A percentile compares a stretch with the other conserved stretches of the same genome.
Conservation (phyloP, 371 early-diverging fungal genomes). For the Capillidium rhysosporum region DNA sequence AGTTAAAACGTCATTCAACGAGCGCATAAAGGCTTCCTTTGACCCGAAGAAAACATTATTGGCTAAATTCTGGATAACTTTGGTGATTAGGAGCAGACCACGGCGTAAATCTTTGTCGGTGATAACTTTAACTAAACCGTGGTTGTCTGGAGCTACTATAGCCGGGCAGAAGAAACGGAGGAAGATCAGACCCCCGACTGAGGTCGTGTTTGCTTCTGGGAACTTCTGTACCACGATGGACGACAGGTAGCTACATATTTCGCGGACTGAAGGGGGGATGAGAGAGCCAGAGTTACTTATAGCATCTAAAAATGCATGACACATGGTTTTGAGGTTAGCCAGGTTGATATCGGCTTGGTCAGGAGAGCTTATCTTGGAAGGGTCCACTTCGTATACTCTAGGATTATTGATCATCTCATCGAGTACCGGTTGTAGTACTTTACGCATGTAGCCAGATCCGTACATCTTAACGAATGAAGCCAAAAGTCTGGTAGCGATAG, state of each 20-base stretch:
- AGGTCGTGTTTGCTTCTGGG: conserved; percentile 65
- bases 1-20: conserved; percentile 63
- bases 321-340: conserved; percentile 54
- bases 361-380: conserved; percentile 40
- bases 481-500: conserved; percentile 70
- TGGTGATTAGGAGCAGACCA: conserved; percentile 73
- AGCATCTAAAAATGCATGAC: conserved; percentile 57
- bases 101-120: conserved; percentile 49
- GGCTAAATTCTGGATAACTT: conserved; percentile 86
- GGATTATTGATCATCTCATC: conserved; percentile 22
- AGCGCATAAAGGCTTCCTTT: conserved; percentile 81
- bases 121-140: conserved; percentile 26
- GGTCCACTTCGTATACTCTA: conserved; percentile 62
- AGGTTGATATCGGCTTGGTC: conserved; percentile 46
- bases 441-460: conserved; percentile 64
- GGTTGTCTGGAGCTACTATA: conserved; percentile 70
- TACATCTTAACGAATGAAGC: conserved; percentile 61
- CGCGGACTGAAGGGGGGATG: conserved; percentile 52
- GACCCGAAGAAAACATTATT: conserved; percentile 84
- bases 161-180: conserved; percentile 90
- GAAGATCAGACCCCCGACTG: conserved; percentile 88
- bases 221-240: conserved; percentile 58
- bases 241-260: conserved; percentile 60
- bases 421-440: conserved; percentile 55
- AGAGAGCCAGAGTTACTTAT: conserved; percentile 49